phyloP scores from a whole-genome alignment of 352 stramenopile genomes.

The Phytophthora pini region DNA sequence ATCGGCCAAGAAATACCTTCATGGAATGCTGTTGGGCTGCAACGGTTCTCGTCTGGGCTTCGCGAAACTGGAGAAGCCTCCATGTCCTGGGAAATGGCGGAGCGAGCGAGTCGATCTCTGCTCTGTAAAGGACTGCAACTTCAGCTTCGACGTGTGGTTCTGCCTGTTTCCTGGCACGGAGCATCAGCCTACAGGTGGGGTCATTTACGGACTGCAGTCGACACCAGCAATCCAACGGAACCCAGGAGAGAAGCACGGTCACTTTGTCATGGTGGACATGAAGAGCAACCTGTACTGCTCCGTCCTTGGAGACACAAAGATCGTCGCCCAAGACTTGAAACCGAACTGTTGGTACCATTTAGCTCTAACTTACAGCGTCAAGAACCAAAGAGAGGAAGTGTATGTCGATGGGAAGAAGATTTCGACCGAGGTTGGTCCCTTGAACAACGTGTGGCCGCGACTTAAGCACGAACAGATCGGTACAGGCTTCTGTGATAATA shows the following conservation, averaged over 20 bases:
- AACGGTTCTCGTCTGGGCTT: constrained; percentile 13
- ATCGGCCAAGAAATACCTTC: constrained; percentile 13
- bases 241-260: constrained; percentile 1
- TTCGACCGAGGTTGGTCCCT: constrained; percentile 7
- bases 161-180: constrained; percentile 20
- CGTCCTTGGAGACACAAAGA: constrained; percentile 19
- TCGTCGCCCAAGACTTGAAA: constrained; percentile 31
- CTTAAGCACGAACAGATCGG: constrained; percentile 40
- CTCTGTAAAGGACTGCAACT: background rate
- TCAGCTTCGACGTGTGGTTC: constrained; percentile 40
- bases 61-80: constrained; percentile 11
- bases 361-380: constrained; percentile 39
- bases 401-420: constrained; percentile 47
- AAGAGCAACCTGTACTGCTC: constrained; percentile 26
- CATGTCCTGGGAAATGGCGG: constrained; percentile 16
- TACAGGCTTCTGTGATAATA: constrained; percentile 29
- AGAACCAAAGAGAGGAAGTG: constrained; percentile 32
- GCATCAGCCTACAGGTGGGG: constrained; percentile 14
- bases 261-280: constrained; percentile 28
- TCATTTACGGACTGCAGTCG: constrained; percentile 27
- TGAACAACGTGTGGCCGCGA: constrained; percentile 33
- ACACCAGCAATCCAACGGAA: background rate
- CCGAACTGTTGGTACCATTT: constrained; percentile 51
- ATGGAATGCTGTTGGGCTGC: constrained; percentile 14
- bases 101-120: constrained; percentile 3